A percentile compares a stretch with the other conserved stretches of the same genome.
Evolutionary conservation across 805 yeast species (phyloP).

Genomic region (Metschnikowia chrysomelidarum): DNA sequence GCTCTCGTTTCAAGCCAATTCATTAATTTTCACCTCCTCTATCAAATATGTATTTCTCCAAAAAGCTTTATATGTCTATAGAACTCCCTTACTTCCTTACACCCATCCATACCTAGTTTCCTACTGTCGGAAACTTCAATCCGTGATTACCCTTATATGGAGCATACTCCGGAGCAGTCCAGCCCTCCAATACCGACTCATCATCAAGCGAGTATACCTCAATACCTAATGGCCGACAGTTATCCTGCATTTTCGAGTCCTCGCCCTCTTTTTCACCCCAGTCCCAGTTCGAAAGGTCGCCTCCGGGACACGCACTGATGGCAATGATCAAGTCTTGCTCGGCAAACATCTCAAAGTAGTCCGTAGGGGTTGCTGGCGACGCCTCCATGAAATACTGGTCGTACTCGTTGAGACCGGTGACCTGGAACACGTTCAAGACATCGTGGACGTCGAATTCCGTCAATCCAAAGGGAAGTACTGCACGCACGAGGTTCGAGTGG

Average conservation of each 20-base stretch:
- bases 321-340: conserved; percentile 65
- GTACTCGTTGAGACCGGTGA: conserved; percentile 62
- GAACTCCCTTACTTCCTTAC: too few species aligned
- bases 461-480: conserved; percentile 58
- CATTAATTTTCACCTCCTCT: too few species aligned
- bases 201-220: conserved; percentile 58
- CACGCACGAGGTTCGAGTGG: conserved; percentile 61
- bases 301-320: conserved; percentile 68
- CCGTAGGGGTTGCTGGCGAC: conserved; percentile 58
- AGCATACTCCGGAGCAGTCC: conserved; percentile 52
- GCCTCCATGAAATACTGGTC: conserved; percentile 73
- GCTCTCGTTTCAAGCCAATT: too few species aligned
- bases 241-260: conserved; percentile 52
- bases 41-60: too few species aligned
- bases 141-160: conserved; percentile 62
- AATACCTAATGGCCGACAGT: conserved; percentile 62
- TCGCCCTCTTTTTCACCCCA: conserved; percentile 60
- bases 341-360: conserved; percentile 65
- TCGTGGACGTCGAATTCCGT: conserved; percentile 68
- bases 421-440: conserved; percentile 66
- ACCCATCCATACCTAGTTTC: too few species aligned
- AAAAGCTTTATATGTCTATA: too few species aligned
- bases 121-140: conserved; percentile 23
- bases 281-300: conserved; percentile 65
- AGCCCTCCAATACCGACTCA: conserved; percentile 41